Evolutionary conservation across 306 rosid genomes (phyloP).

Genomic region (Cyclanthera cordifolia): DNA sequence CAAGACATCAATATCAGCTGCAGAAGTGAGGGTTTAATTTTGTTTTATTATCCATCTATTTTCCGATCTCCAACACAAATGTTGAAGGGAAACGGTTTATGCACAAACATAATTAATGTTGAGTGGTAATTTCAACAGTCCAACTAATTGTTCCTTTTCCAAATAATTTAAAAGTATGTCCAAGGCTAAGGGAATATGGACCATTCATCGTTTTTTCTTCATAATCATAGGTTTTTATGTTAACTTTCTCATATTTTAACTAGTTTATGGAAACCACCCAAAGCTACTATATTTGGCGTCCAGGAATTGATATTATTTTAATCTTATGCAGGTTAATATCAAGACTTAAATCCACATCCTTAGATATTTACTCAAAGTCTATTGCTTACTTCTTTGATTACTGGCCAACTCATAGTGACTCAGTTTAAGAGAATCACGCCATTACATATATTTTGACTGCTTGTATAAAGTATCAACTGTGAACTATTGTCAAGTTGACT

Average conservation of each 20-base stretch:
- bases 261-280: background rate
- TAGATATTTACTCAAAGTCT: background rate
- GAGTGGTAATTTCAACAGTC: background rate
- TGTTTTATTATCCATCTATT: constrained; percentile 1
- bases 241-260: background rate
- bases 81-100: background rate
- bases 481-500: background rate
- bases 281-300: background rate
- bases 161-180: background rate
- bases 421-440: background rate
- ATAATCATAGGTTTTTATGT: background rate
- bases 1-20: constrained; percentile 58
- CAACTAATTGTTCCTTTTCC: background rate
- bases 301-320: background rate
- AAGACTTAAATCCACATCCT: background rate
- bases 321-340: background rate
- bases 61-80: constrained; percentile 1
- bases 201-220: background rate
- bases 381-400: background rate
- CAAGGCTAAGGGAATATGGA: background rate
- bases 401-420: background rate
- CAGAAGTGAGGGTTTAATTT: constrained; percentile 52
- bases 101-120: background rate
- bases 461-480: background rate
- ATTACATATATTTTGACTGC: background rate